A percentile compares a stretch with the other conserved stretches of the same genome.
phyloP scores from a whole-genome alignment of 2,329 filamentous ascomycete genomes.

The Pseudopyricularia cyperi region DNA sequence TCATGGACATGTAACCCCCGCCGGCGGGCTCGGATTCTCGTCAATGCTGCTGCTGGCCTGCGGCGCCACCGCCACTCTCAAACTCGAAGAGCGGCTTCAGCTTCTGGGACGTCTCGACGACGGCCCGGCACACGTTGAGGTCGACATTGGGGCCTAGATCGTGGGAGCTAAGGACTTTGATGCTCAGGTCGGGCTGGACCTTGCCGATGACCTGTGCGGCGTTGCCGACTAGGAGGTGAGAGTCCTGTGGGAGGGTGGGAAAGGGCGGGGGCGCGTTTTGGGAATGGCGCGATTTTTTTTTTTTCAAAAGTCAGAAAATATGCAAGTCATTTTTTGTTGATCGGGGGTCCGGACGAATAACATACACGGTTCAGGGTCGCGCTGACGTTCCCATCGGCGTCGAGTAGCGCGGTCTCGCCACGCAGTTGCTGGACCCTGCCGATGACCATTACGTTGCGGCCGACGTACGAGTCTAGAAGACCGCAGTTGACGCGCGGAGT shows the following conservation, averaged over 20 bases:
- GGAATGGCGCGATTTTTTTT: too few relatives aligned
- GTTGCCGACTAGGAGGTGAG: conserved; percentile 56
- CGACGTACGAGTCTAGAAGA: conserved; percentile 65
- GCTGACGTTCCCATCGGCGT: conserved; percentile 66
- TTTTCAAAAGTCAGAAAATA: background rate
- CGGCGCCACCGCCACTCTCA: background rate
- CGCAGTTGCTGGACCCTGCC: conserved; percentile 75
- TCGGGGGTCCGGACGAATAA: background rate
- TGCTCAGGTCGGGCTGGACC: conserved; percentile 57
- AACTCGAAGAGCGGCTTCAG: conserved; percentile 6
- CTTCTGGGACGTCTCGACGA: conserved; percentile 6
- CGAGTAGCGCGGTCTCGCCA: conserved; percentile 68
- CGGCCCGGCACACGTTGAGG: conserved; percentile 12
- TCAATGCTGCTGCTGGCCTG: conserved; percentile 12
- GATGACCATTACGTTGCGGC: conserved; percentile 67
- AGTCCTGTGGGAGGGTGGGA: conserved; percentile 37
- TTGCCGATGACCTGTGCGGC: conserved; percentile 69
- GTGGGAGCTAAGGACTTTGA: conserved; percentile 56
- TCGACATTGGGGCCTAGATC: conserved; percentile 53
- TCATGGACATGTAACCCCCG: conserved; percentile 5
- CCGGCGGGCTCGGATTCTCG: conserved; percentile 10
- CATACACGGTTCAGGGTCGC: conserved; percentile 60
- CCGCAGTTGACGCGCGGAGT: conserved; percentile 72
- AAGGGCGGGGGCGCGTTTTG: background rate
- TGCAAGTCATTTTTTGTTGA: too few relatives aligned